These are phyloP conservation scores for Berkeleyomyces rouxiae DNA, from an alignment of 2,329 filamentous ascomycete genomes.

Conservation along the genomic window DNA sequence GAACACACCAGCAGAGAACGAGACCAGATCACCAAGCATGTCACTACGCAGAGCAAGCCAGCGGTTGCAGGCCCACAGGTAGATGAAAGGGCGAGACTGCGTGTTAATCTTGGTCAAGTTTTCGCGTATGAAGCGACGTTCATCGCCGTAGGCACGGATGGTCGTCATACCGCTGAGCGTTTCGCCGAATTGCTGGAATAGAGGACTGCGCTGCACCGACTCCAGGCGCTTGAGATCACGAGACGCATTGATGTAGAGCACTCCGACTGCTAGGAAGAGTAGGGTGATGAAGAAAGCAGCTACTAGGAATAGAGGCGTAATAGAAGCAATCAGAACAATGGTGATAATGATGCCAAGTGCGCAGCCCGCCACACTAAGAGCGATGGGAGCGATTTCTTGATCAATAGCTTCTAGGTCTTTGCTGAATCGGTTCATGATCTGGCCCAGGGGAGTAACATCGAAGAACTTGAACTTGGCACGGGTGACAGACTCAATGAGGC, in stretches of 20 bases:
- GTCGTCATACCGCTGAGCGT: constrained; percentile 89
- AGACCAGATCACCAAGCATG: constrained; percentile 72
- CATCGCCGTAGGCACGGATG: constrained; percentile 89
- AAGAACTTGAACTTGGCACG: constrained; percentile 96
- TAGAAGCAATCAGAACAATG: constrained; percentile 66
- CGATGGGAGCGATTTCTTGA: constrained; percentile 85
- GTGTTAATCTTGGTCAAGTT: constrained; percentile 79
- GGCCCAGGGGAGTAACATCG: constrained; percentile 84
- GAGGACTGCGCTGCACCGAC: constrained; percentile 79
- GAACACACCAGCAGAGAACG: constrained; percentile 86
- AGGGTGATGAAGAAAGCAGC: constrained; percentile 71
- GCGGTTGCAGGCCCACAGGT: constrained; percentile 88
- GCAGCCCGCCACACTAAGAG: constrained; percentile 57
- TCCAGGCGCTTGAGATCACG: constrained; percentile 89
- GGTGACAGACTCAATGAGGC: constrained; percentile 61
- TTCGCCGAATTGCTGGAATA: constrained; percentile 97
- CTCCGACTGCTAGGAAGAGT: constrained; percentile 67
- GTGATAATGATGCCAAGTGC: constrained; percentile 61
- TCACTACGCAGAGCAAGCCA: constrained; percentile 93
- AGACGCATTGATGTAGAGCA: constrained; percentile 83
- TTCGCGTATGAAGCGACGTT: constrained; percentile 81
- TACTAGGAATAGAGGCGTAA: constrained; percentile 82
- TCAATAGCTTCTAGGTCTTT: constrained; percentile 93
- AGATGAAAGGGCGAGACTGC: constrained; percentile 86
- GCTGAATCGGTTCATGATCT: constrained; percentile 96